Base-by-base conservation (phyloP, 2,329 filamentous ascomycete genomes). In the Cryphonectria radicalis region DNA sequence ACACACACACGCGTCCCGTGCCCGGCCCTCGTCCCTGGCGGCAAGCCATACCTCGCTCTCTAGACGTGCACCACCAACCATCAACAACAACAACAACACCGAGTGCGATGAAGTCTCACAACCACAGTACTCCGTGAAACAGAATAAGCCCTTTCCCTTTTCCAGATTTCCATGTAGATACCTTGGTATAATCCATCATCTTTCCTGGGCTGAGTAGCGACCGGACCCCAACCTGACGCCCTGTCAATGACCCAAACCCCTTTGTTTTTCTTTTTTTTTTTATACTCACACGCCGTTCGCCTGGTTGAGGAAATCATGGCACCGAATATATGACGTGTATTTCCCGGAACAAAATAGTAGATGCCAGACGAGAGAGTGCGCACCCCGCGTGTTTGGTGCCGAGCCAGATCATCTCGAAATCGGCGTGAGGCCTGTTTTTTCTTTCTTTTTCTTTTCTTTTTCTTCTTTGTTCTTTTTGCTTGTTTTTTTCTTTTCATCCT, bases 231-330 rank as follows among this genome's bases (percentile, higher is more conserved):
- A 65, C 71, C 69, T 65, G 68, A 73, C 71, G 65, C 71, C 71
- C 65, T 68, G 63, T 69, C 62, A 67, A 68, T 71, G 69, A 69
- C 66, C 67, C 68, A 43, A 35, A 46, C n/a, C n/a, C 42, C 25
- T 35, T 50, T 50, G 28, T 10, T 53, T 35, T 35, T 32, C 14
- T n/a, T 63, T 43, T 43, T 40, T 40, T 69, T 70, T 66, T 59
- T 63, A 67, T 53, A 67, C 63, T 70, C 70, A 53, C 68, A 69
- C 70, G 70, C 72, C 67, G 55, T 73, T 72, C 70, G 67, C 72
- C 72, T 67, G 70, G 64, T 70, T 67, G 55, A 71, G 60, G 70
- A 70, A 70, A 65, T 64, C 55, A 67, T 69, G 70, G 55, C 63
- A 60, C 63, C 57, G 43, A 63, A 70, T 66, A 66, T 35, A 50